Evolutionary conservation across 2,329 filamentous ascomycete genomes (phyloP), one percentile per base, ranked within the genome.

Genomic region (Ophiosphaerella herpotricha): DNA sequence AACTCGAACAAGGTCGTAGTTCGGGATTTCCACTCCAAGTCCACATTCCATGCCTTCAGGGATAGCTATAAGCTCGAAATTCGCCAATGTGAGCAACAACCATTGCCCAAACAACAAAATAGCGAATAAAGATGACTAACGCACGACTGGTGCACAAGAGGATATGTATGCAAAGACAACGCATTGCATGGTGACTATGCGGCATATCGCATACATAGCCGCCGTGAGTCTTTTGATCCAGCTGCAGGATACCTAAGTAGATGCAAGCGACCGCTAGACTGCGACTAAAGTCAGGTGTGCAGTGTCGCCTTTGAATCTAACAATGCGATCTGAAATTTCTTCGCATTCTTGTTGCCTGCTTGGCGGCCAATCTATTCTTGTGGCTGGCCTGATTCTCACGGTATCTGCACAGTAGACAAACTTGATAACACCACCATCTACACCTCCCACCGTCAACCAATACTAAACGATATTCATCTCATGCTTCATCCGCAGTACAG

Each of bases 121-220:
- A 21, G 4, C 18, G 18, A 21, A 21, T 21, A 21, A 21, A 29
- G 26, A 29, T 29, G 11, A 29, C 26, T 8, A 29, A 8, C 11
- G 26, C 11, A 29, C 26, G 23, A n/a, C 11, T 39, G 7, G 23
- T 12, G 21, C 26, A 39, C 35, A 16, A 33, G 23, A 42, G 11
- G 18, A 33, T 42, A 29, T 37, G 13, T n/a, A 14, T 40, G 18
- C 16, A 29, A 6, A 48, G 54, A 52, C 56, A 58, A 44, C 57
- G 48, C 59, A 64, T 54, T 53, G 45, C 52, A 61, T 55, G 63
- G 62, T 65, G 62, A 65, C 48, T 23, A 48, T 24, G 45, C 49
- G 54, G 60, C 60, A 63, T 60, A 31, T 29, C 49, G 55, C 61
- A 51, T 63, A 61, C 55, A 51, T 64, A 65, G 50, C 58, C 62